phyloP scores from a whole-genome alignment of 1,139 yeast species.

The Scheffersomyces illinoinensis region DNA sequence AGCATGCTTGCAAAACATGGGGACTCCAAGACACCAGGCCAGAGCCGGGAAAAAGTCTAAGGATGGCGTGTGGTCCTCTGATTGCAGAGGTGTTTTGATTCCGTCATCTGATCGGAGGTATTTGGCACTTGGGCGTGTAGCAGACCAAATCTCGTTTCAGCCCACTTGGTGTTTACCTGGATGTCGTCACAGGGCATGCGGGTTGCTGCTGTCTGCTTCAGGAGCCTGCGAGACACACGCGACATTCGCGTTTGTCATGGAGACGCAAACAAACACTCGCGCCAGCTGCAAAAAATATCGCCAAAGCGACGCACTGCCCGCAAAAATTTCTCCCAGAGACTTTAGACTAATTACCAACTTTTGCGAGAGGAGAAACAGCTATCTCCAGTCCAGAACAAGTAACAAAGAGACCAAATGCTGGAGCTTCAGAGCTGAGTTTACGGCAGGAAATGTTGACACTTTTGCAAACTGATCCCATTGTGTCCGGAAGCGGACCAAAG shows the following conservation, averaged over 20 bases:
- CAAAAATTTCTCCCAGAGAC: neutral
- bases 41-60: neutral
- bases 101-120: neutral
- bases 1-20: neutral
- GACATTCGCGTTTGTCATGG: neutral
- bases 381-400: too few relatives aligned
- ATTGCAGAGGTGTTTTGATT: neutral
- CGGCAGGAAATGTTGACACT: too few relatives aligned
- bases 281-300: neutral
- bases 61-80: neutral
- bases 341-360: neutral
- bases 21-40: neutral
- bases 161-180: neutral
- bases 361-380: neutral
- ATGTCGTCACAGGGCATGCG: neutral
- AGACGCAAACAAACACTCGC: neutral
- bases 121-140: too few relatives aligned
- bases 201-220: neutral
- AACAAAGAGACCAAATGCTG: too few relatives aligned
- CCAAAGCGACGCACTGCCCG: neutral
- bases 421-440: too few relatives aligned
- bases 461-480: neutral
- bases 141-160: too few relatives aligned
- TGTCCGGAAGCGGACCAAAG: neutral
- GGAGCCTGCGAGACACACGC: neutral